Evolutionary conservation across 1,284 basidiomycete genomes (phyloP).

Genomic region (Takashimella koratensis): DNA sequence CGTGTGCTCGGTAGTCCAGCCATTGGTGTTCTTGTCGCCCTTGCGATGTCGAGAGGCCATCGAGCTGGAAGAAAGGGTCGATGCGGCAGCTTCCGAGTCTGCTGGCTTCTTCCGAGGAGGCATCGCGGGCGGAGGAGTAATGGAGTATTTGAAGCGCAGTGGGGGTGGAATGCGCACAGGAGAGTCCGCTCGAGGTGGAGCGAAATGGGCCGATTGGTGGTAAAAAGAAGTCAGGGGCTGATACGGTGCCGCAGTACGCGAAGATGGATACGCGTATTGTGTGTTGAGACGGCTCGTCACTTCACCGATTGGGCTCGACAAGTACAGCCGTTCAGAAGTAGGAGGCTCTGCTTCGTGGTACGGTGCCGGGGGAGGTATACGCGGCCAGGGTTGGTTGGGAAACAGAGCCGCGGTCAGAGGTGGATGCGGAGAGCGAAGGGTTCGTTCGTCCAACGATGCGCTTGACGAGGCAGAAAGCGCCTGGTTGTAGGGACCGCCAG

Average conservation of each 20-base stretch:
- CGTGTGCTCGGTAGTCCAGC: conserved; percentile 45
- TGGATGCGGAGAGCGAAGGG: conserved; percentile 41
- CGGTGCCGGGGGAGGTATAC: conserved; percentile 5
- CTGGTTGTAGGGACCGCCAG: neutral
- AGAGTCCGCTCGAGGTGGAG: conserved; percentile 15
- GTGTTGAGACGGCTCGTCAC: neutral
- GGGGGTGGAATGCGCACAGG: conserved; percentile 41
- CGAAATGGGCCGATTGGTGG: conserved; percentile 3
- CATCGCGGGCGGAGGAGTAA: conserved; percentile 32
- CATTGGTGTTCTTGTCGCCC: conserved; percentile 24
- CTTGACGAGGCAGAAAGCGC: neutral
- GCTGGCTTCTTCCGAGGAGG: conserved; percentile 36
- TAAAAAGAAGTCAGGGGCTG: neutral
- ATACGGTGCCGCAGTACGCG: conserved; percentile 2
- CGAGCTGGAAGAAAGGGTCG: conserved; percentile 7
- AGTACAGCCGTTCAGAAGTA: conserved; percentile 10
- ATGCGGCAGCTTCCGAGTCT: conserved; percentile 1
- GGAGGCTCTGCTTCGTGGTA: conserved; percentile 6
- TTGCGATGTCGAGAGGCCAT: conserved; percentile 12
- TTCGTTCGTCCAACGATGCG: conserved; percentile 21
- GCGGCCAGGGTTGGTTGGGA: conserved; percentile 17
- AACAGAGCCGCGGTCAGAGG: conserved; percentile 37
- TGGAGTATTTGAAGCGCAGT: conserved; percentile 41
- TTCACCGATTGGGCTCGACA: conserved; percentile 19
- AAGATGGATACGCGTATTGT: neutral